Evolutionary conservation across 352 stramenopile species (phyloP), one percentile per base, ranked within the genome.

Genomic region (Phytophthora idaei): DNA sequence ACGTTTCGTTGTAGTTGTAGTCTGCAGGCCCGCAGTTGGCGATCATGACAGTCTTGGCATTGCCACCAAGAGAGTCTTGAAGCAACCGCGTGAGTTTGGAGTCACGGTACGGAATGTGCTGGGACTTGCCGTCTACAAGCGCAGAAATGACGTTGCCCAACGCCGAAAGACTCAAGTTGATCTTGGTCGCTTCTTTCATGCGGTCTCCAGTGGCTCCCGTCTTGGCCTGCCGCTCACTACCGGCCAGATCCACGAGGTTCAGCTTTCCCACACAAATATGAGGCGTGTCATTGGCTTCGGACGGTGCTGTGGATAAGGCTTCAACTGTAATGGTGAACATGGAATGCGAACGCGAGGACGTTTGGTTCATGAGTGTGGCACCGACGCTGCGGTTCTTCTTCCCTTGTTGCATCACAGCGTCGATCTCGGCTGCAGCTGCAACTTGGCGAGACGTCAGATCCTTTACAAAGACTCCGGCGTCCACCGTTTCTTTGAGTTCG

Each of bases 1-100:
- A 57, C 15, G 92, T 98, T 71, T 90, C 81, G 61, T 99, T 97
- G 69, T 98, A 98, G 71, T 99, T 99, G 74, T 98, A 99, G 79
- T 98, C 94, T 1, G 96, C 96, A 1, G 96, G 96, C 10, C 96
- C 95, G 57, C 90, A 97, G 77, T 98, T 98, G n/a, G 96, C 97
- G 56, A 98, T 97, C 96, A 99, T 99, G 47, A 98, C 93, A 5
- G 96, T 99, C 76, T 98, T 97, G 0, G 96, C 97, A 66, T 99
- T 99, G 27, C 97, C 97, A 52, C 96, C 97, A 4, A 99, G 80
- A 4, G 83, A 97, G 50, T 97, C 90, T 56, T 93, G 81, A 14
- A 97, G 73, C 46, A 98, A 62, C 7, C 92, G 76, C 27, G 92
- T 98, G 15, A 98, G 75, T 68, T 97, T 98, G 7, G 83, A 95